Evolutionary conservation across 805 yeast species (phyloP).

Genomic region (Starmerella stellata): DNA sequence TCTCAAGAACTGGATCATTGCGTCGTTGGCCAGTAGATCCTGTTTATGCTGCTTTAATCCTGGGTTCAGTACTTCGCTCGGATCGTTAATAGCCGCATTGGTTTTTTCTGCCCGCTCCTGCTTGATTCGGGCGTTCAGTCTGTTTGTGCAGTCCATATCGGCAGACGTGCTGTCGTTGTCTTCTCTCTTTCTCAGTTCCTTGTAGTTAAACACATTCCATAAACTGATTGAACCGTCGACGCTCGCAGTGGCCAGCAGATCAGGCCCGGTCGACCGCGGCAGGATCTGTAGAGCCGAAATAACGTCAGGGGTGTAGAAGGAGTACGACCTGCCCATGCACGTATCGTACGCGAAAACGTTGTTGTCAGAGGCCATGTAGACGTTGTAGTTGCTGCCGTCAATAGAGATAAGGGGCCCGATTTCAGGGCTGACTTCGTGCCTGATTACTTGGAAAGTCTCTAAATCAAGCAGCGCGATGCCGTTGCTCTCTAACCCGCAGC

Average conservation of each 20-base stretch:
- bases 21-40: constrained; percentile 34
- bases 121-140: not conserved
- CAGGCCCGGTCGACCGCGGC: constrained; percentile 4
- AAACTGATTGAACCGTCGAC: constrained; percentile 47
- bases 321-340: constrained; percentile 27
- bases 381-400: constrained; percentile 36
- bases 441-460: constrained; percentile 52
- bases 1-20: constrained; percentile 42
- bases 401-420: constrained; percentile 36
- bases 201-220: constrained; percentile 37
- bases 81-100: not conserved
- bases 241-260: constrained; percentile 14
- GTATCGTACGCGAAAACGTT: constrained; percentile 38
- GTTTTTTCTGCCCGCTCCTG: not conserved
- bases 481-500: constrained; percentile 67
- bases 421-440: constrained; percentile 14
- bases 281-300: constrained; percentile 14
- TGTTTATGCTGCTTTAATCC: not conserved
- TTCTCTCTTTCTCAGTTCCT: not conserved
- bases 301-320: constrained; percentile 14
- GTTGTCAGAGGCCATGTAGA: constrained; percentile 42
- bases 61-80: not conserved
- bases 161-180: not conserved
- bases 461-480: constrained; percentile 72
- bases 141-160: not conserved